Evolutionary conservation across 352 stramenopile genomes (phyloP).

Genomic region (Phytophthora rubi): DNA sequence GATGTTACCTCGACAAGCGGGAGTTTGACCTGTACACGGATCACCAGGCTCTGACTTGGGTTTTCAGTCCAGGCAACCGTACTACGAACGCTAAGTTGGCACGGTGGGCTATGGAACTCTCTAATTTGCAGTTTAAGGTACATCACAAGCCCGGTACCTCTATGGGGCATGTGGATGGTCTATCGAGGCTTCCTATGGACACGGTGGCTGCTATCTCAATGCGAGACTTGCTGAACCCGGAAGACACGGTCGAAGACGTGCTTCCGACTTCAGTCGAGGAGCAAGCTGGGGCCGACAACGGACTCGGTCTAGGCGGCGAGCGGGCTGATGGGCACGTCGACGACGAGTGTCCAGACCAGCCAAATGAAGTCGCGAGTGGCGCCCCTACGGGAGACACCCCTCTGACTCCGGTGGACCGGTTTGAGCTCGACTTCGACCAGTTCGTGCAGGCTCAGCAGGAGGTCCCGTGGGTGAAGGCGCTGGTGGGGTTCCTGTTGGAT

Average conservation of each 20-base stretch:
- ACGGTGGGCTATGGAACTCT: constrained; percentile 1
- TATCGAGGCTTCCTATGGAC: neutral
- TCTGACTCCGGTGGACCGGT: neutral
- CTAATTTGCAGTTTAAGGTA: constrained; percentile 1
- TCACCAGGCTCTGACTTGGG: neutral
- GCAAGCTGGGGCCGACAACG: neutral
- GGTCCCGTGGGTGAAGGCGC: constrained; percentile 7
- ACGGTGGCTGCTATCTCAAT: neutral
- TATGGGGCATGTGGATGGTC: constrained; percentile 11
- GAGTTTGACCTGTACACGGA: neutral
- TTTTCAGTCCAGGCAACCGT: neutral
- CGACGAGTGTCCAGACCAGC: neutral
- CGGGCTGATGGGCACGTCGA: neutral
- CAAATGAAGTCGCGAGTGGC: neutral
- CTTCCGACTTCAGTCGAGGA: too few relatives aligned
- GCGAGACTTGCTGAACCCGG: constrained; percentile 4
- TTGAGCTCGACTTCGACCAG: neutral
- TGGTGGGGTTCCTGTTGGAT: constrained; percentile 6
- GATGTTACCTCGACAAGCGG: too few relatives aligned
- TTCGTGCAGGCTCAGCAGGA: neutral
- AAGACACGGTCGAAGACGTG: too few relatives aligned
- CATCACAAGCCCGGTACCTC: constrained; percentile 4
- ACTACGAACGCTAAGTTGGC: constrained; percentile 10
- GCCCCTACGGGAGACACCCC: too few relatives aligned
- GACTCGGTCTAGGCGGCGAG: neutral